Base-by-base conservation (phyloP, 2,329 filamentous ascomycete genomes). In the Xylaria arbuscula region DNA sequence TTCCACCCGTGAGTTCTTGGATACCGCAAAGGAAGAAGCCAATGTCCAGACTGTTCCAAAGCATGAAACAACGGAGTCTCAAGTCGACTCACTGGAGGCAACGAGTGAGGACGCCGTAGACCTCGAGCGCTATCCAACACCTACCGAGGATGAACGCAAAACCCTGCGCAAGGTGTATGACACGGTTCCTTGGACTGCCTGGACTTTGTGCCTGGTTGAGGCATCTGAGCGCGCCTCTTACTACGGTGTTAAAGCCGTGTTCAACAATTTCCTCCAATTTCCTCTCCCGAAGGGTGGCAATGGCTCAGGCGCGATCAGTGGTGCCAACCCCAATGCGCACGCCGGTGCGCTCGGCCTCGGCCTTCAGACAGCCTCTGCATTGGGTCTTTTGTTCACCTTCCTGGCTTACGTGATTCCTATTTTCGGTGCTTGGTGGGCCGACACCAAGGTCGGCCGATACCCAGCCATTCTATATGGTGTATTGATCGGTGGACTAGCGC, bases 371-470 rank as follows among this genome's bases (percentile, higher is more conserved):
- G 78, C 84, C 9, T 83, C 82, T 4, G 84, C 83, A 2, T 77
- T 86, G 19, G 77, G 77, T 1, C 79, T 86, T 32, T 78, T 82
- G 40, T 85, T 82, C 76, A 81, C 76, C 3, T 85, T 87, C 67
- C 72, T 87, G 42, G 80, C 84, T 11, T 87, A 86, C 70, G 72
- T 83, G 15, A 59, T 72, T 38, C 70, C 70, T 2, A 72, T 70
- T 10, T 63, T 66, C 34, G 67, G 67, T 71, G 87, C 84, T 11
- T 88, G 83, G 73, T 74, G 88, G 32, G 89, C 90, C 8, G 91
- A 93, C 78, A 85, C 88, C 68, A 88, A 89, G 74, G 83, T 88
- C 65, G 91, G 90, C 50, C 88, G 89, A 60, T 93, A 89, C 80
- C 85, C 86, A 71, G 90, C 90, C 1, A 92, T 93, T 72, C 81